Base-by-base conservation (phyloP, 352 stramenopile species). In the Phytophthora vignae region DNA sequence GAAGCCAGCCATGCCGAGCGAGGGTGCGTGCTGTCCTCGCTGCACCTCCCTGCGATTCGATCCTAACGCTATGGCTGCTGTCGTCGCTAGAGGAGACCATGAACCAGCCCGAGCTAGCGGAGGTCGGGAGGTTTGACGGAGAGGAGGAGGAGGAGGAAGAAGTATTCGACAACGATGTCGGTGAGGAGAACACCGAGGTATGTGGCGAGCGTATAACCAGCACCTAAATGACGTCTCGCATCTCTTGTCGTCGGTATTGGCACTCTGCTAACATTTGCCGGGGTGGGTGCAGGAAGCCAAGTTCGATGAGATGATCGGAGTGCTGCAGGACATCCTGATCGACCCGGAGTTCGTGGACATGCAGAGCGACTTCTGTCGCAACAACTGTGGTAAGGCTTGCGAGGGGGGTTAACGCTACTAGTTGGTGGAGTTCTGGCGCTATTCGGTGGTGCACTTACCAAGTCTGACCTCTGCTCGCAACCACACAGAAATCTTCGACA, bases 261-360 rank as follows among this genome's bases (percentile, higher is more conserved):
- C 42, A 5, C 66, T 55, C 14, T 33, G 29, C 27, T 69, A 29
- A 55, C 21, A 38, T 66, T 11, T 19, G 38, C 12, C 7, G 53
- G 9, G 15, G 25, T 40, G 46, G 36, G 17, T n/a, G 6, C 50
- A 88, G 76, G 81, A 94, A 61, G 76, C 77, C 59, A 85, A 92
- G 48, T 90, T 96, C 49, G 89, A 96, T 50, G 74, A 93, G 56
- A 93, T 92, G 83, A 93, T 94, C 46, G 87, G 84, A 33, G 82
- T 87, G 40, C 74, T 94, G 22, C 88, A 94, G 50, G 84, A 96
- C 53, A 79, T 94, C 15, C 73, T 96, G 19, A 92, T 93, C 31
- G 88, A 94, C 60, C 85, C 86, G 0, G 78, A 90, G 29, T 96
- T 96, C 68, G 85, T 95, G 27, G 73, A 87, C 54, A 76, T 95